Conservation (phyloP, 2,329 filamentous ascomycete genomes). For the Colletotrichum graminicola region DNA sequence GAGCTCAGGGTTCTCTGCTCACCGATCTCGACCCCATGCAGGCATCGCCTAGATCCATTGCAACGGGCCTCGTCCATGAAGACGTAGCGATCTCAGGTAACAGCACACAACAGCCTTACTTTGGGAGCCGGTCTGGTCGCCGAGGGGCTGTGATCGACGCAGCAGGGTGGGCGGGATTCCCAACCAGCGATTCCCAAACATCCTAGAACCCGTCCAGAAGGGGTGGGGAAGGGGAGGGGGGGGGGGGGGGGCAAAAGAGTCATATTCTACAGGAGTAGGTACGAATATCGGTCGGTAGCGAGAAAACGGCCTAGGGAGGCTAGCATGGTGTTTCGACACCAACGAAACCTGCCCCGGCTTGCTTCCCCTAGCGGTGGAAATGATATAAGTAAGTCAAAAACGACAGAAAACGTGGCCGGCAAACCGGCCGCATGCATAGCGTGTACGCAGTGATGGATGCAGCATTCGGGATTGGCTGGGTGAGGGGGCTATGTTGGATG, state of each 20-base stretch:
- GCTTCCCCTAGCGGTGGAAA: neutral
- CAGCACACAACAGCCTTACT: conserved; percentile 32
- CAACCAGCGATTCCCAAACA: neutral
- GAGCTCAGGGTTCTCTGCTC: neutral
- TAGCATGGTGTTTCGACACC: neutral
- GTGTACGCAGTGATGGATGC: conserved; percentile 19
- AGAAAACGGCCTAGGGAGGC: neutral
- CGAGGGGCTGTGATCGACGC: conserved; percentile 25
- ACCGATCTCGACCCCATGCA: conserved; percentile 7
- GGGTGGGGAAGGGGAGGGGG: too few species aligned
- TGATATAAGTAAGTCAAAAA: neutral
- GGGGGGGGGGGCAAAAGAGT: neutral
- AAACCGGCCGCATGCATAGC: neutral
- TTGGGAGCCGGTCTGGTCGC: neutral
- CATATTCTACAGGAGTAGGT: too few species aligned
- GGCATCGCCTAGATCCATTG: conserved; percentile 15
- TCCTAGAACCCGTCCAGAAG: conserved; percentile 19
- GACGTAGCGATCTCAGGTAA: neutral
- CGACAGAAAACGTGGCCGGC: conserved; percentile 7
- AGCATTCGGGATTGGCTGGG: conserved; percentile 20
- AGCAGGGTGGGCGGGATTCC: neutral
- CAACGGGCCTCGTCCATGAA: conserved; percentile 7
- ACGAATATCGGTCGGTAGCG: neutral
- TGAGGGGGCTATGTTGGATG: conserved; percentile 16
- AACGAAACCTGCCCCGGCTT: neutral